These are phyloP conservation scores for Linderina pennispora DNA, from an alignment of 192 early-diverging fungal species.

Conservation along the genomic window DNA sequence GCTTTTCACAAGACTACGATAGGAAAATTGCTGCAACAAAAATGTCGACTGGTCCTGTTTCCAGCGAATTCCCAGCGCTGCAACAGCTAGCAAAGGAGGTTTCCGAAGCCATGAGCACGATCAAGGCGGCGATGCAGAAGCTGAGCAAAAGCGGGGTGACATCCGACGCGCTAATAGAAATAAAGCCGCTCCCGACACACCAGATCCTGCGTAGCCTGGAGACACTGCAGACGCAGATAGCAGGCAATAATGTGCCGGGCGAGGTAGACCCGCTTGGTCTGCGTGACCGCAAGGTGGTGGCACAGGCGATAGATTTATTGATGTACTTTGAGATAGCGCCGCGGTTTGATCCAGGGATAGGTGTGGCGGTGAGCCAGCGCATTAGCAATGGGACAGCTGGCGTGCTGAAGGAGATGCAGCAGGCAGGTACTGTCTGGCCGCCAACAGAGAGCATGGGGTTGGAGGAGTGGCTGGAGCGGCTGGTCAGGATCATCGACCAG, in stretches of 20 bases:
- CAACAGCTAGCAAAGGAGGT: conserved; percentile 5
- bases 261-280: conserved; percentile 20
- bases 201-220: conserved; percentile 7
- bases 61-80: conserved; percentile 10
- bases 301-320: conserved; percentile 29
- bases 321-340: conserved; percentile 53
- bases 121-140: conserved; percentile 13
- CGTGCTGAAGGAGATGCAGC: conserved; percentile 8
- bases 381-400: conserved; percentile 45
- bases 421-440: not conserved
- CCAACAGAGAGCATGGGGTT: not conserved
- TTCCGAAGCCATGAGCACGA: not conserved
- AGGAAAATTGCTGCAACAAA: not conserved
- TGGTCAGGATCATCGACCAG: conserved; percentile 10
- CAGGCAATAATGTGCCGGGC: not conserved
- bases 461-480: not conserved
- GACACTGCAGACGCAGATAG: conserved; percentile 18
- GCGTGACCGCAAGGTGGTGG: conserved; percentile 28
- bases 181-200: conserved; percentile 3
- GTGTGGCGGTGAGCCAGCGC: conserved; percentile 57
- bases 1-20: too few relatives aligned
- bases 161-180: conserved; percentile 8
- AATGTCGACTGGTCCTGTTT: too few relatives aligned
- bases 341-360: conserved; percentile 58
- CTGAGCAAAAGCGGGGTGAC: conserved; percentile 37